These are phyloP conservation scores for Puccinia horiana DNA, from an alignment of 1,284 basidiomycete genomes.

Conservation along the genomic window DNA sequence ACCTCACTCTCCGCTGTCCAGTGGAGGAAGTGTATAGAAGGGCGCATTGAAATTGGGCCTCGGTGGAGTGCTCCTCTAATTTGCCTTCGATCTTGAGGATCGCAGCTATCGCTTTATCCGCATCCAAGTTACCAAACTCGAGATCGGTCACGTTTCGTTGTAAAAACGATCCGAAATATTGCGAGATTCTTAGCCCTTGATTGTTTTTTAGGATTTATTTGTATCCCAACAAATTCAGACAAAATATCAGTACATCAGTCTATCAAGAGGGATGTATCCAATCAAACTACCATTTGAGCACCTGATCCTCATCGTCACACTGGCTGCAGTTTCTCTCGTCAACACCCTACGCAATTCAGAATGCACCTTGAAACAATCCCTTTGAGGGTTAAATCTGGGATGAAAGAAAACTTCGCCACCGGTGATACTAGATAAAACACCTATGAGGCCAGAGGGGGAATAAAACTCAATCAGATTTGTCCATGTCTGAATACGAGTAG, in stretches of 20 bases:
- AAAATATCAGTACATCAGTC: background rate
- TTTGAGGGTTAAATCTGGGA: constrained; percentile 75
- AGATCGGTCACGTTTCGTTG: constrained; percentile 74
- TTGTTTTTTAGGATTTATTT: no score
- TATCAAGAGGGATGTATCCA: background rate
- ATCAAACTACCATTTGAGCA: constrained; percentile 73
- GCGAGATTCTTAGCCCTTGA: constrained; percentile 71
- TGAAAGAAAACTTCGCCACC: constrained; percentile 95
- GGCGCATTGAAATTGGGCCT: constrained; percentile 86
- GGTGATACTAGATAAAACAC: constrained; percentile 70
- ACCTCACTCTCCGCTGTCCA: constrained; percentile 81
- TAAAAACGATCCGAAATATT: constrained; percentile 79
- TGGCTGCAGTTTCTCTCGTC: constrained; percentile 74
- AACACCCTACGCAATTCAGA: constrained; percentile 75
- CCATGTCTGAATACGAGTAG: background rate
- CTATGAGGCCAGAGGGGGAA: constrained; percentile 58
- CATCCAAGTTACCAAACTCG: constrained; percentile 76
- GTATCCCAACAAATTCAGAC: constrained; percentile 41
- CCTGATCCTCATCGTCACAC: constrained; percentile 77
- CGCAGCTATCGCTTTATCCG: constrained; percentile 76
- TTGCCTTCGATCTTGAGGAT: constrained; percentile 66
- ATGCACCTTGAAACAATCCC: constrained; percentile 70
- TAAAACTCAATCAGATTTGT: constrained; percentile 14
- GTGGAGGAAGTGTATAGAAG: constrained; percentile 78
- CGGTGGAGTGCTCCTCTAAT: constrained; percentile 71